A percentile compares a stretch with the other conserved stretches of the same genome.
Evolutionary conservation across 164 flowering plant genomes (phyloP).

Genomic region (Pachysandra terminalis): DNA sequence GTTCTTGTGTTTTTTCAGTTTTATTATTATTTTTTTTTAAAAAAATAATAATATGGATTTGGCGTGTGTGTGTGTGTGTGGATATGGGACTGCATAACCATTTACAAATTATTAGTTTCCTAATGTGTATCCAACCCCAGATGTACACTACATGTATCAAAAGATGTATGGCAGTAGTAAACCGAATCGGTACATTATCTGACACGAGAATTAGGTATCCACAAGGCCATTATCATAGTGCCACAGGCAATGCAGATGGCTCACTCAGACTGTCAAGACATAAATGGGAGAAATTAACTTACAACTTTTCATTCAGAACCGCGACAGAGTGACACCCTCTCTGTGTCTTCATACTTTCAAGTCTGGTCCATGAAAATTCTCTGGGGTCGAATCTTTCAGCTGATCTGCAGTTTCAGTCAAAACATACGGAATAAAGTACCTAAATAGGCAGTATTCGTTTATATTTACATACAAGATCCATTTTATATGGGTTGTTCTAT

Average conservation of each 20-base stretch:
- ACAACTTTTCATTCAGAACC: constrained; percentile 75
- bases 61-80: too few relatives aligned
- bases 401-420: constrained; percentile 37
- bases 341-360: constrained; percentile 53
- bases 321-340: constrained; percentile 71
- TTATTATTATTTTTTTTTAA: too few relatives aligned
- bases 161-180: neutral
- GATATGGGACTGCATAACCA: too few relatives aligned
- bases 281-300: constrained; percentile 18
- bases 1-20: neutral
- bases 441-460: neutral
- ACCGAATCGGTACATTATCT: neutral
- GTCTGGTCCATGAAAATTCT: constrained; percentile 68
- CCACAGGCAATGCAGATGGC: neutral
- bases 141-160: neutral
- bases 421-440: neutral
- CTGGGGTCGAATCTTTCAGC: constrained; percentile 89
- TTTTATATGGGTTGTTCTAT: neutral
- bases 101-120: neutral
- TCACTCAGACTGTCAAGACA: too few relatives aligned
- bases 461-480: neutral
- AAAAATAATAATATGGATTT: too few relatives aligned
- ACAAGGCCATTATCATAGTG: neutral
- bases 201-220: neutral
- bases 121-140: neutral